These are phyloP conservation scores for Arthrobotrys megalospora DNA, from an alignment of 2,329 filamentous ascomycete genomes.

Conservation along the genomic window DNA sequence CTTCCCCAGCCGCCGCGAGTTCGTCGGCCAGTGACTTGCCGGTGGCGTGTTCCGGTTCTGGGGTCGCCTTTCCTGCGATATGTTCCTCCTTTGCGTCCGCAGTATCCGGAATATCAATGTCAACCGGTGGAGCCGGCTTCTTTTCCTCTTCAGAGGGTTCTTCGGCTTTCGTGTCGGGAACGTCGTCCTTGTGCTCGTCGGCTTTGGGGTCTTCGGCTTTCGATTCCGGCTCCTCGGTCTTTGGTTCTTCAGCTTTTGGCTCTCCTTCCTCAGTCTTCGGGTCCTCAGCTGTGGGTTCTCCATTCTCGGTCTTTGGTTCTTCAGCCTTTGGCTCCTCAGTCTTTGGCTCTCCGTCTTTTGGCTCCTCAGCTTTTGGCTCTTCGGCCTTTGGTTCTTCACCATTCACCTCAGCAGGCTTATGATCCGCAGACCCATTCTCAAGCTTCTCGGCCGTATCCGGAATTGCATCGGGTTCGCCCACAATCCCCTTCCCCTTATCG, in stretches of 20 bases:
- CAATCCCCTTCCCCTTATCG: slow-evolving; percentile 43
- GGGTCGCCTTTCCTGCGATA: not conserved
- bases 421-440: slow-evolving; percentile 34
- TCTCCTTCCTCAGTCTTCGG: slow-evolving; percentile 11
- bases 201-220: not conserved
- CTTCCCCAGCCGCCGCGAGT: slow-evolving; percentile 1
- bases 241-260: slow-evolving; percentile 5
- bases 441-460: slow-evolving; percentile 50
- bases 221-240: slow-evolving; percentile 11
- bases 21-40: slow-evolving; percentile 12
- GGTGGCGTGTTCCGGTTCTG: slow-evolving; percentile 6
- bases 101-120: slow-evolving; percentile 56
- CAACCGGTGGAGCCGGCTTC: slow-evolving; percentile 19
- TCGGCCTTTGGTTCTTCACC: slow-evolving; percentile 7
- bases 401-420: slow-evolving; percentile 17
- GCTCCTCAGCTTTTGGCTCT: slow-evolving; percentile 10
- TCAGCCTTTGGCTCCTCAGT: slow-evolving; percentile 30
- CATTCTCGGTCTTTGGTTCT: slow-evolving; percentile 13
- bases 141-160: slow-evolving; percentile 34
- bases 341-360: slow-evolving; percentile 16
- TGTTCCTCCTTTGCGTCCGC: slow-evolving; percentile 43
- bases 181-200: slow-evolving; percentile 20
- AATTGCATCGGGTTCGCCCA: slow-evolving; percentile 44
- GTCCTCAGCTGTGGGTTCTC: no score
- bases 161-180: slow-evolving; percentile 37